Base-by-base conservation (phyloP, 2,329 filamentous ascomycete genomes). In the Byssothecium circinans region DNA sequence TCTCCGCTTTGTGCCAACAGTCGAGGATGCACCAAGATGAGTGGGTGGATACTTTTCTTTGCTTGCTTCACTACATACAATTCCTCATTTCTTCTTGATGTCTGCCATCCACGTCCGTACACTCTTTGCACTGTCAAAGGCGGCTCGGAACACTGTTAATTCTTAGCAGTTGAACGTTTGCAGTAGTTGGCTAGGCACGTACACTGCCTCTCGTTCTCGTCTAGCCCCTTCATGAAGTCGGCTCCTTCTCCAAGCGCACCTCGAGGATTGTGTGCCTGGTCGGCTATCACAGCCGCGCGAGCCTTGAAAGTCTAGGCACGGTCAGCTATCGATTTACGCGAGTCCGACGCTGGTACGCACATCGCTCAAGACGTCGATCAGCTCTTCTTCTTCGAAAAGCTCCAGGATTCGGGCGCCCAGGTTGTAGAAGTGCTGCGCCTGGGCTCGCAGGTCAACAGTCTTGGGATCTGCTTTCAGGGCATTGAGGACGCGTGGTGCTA, bases 381-480 rank as follows among this genome's bases (percentile, higher is more conserved):
- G 81, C 46, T 90, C 88, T 46, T 96, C 85, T 69, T 96, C 91
- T 48, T 96, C 91, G 53, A 96, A 95, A 0, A 99, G 73, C 49
- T 96, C 91, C 52, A 97, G 77, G 72, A 96, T 91, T 42, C 89
- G 82, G 36, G 89, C 86, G 3, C 88, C 90, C 3, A 97, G 80
- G 19, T 83, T 85, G 74, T 96, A 97, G 62, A 96, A 96, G 70
- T 96, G 88, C 29, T 87, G 85, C 51, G 88, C 89, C 69, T 94
- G 83, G 45, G 89, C 85, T 41, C 92, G 84, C 34, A 99, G 71
- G 46, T 95, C 86, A 1, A 99, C 89, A 10, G 88, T 87, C 45
- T 87, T 85, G 0, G 94, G 87, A 65, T 96, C 91, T 25, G 94
- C 94, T 66, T 92, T 94, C 30, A 99, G 77, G 0, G 94, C 94